Percentiles rank a stretch among this genome's conserved stretches.
Conservation (phyloP, 495 filamentous ascomycete genomes). For the Annulohypoxylon bovei region DNA sequence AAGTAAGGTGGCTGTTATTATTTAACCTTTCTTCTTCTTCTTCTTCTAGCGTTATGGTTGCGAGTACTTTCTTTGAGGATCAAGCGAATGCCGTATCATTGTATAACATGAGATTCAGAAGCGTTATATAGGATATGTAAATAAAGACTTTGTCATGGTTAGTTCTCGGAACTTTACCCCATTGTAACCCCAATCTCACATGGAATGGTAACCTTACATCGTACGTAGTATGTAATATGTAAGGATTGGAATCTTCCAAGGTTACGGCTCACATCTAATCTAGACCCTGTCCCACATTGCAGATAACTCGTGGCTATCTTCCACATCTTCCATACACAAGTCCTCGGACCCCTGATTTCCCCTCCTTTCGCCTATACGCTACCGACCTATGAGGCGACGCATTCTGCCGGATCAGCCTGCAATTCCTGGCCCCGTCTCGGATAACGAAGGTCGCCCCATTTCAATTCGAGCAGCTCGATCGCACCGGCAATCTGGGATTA, state of each 20-base stretch:
- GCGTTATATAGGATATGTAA: background rate
- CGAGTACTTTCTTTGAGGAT: background rate
- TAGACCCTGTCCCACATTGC: constrained; percentile 22
- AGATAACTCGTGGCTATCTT: background rate
- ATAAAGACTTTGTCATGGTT: background rate
- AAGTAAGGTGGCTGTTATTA: too few relatives aligned
- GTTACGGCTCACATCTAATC: background rate
- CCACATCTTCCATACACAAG: background rate
- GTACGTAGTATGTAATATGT: background rate
- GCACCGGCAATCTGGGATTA: constrained; percentile 18
- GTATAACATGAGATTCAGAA: background rate
- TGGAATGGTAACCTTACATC: background rate
- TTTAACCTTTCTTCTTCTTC: too few relatives aligned
- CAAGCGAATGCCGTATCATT: background rate
- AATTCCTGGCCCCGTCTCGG: constrained; percentile 27
- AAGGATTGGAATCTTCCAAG: background rate
- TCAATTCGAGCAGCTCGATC: constrained; percentile 21
- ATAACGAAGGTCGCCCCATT: constrained; percentile 24
- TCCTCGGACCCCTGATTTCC: constrained; percentile 27
- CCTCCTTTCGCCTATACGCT: constrained; percentile 22
- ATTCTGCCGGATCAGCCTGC: constrained; percentile 39
- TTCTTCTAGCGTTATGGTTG: background rate
- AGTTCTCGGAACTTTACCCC: background rate
- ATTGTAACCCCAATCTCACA: constrained; percentile 2
- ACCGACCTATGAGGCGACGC: constrained; percentile 33